Percentiles rank a stretch among this genome's conserved stretches.
Conservation (phyloP, 108 stramenopile species). For the Skeletonema grethae region DNA sequence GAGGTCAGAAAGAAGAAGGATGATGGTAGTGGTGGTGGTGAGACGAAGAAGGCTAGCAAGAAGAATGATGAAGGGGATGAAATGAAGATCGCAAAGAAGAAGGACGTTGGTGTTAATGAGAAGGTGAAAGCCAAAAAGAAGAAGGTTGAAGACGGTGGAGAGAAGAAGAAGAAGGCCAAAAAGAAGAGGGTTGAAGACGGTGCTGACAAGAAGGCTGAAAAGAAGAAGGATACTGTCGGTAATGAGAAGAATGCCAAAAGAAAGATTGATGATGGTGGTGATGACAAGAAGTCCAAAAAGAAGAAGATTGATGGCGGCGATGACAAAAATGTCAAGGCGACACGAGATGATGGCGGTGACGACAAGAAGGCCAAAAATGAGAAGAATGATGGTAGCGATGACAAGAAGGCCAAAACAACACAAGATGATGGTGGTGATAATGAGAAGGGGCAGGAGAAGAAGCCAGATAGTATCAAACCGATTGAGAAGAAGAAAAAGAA, state of each 20-base stretch:
- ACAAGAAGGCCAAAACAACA: background rate
- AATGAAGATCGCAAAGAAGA: background rate
- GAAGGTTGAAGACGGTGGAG: background rate
- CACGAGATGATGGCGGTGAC: background rate
- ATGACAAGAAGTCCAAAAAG: background rate
- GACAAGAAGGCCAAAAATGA: background rate
- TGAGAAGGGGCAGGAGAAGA: background rate
- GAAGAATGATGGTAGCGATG: background rate
- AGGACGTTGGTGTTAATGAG: too few relatives aligned
- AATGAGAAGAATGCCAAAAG: background rate
- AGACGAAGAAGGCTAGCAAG: too few relatives aligned
- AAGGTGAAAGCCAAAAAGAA: too few relatives aligned
- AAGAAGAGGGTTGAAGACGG: background rate
- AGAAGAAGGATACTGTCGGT: background rate
- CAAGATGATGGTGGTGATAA: background rate
- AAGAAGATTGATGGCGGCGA: background rate
- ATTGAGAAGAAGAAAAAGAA: constrained; percentile 2
- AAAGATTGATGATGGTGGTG: background rate
- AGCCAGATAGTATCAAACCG: background rate
- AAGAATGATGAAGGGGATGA: background rate
- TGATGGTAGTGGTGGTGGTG: too few relatives aligned
- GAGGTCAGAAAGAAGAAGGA: too few relatives aligned
- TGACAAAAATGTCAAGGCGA: too few relatives aligned
- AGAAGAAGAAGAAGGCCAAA: background rate
- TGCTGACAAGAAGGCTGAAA: background rate